phyloP scores from a whole-genome alignment of 2,329 filamentous ascomycete genomes.

The Hymenoscyphus linearis region DNA sequence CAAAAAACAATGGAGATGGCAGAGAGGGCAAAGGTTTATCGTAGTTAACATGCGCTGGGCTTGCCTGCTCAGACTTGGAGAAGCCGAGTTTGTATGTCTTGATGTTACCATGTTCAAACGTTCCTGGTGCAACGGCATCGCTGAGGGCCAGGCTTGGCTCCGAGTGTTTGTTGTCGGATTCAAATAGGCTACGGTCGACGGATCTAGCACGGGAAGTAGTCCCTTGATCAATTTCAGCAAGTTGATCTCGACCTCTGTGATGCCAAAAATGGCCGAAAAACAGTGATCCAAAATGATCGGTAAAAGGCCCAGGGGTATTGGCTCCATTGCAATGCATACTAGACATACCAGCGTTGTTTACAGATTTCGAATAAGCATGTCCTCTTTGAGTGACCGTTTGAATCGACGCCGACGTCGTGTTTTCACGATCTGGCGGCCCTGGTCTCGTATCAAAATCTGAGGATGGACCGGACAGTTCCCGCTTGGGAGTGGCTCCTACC shows the following conservation, averaged over 20 bases:
- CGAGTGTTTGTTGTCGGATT: slow-evolving; percentile 57
- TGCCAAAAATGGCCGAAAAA: slow-evolving; percentile 22
- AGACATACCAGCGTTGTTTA: slow-evolving; percentile 25
- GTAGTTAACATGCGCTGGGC: slow-evolving; percentile 15
- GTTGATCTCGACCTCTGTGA: slow-evolving; percentile 17
- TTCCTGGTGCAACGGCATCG: slow-evolving; percentile 57
- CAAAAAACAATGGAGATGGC: slow-evolving; percentile 28
- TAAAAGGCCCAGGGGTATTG: slow-evolving; percentile 22
- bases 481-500: slow-evolving; percentile 34
- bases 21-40: slow-evolving; percentile 18
- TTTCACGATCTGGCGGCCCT: slow-evolving; percentile 33
- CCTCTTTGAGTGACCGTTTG: slow-evolving; percentile 30
- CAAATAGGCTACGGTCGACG: slow-evolving; percentile 56
- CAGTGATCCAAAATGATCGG: slow-evolving; percentile 26
- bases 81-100: slow-evolving; percentile 13
- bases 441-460: slow-evolving; percentile 36
- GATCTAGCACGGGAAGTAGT: slow-evolving; percentile 53
- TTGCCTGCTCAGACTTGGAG: slow-evolving; percentile 21
- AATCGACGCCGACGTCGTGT: slow-evolving; percentile 29
- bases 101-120: slow-evolving; percentile 19
- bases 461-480: slow-evolving; percentile 30
- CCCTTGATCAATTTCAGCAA: slow-evolving; percentile 39
- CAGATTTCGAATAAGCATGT: slow-evolving; percentile 33
- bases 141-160: slow-evolving; percentile 60
- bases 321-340: slow-evolving; percentile 14